Conservation (phyloP, 768 basidiomycete species). For the Suillus occidentalis region DNA sequence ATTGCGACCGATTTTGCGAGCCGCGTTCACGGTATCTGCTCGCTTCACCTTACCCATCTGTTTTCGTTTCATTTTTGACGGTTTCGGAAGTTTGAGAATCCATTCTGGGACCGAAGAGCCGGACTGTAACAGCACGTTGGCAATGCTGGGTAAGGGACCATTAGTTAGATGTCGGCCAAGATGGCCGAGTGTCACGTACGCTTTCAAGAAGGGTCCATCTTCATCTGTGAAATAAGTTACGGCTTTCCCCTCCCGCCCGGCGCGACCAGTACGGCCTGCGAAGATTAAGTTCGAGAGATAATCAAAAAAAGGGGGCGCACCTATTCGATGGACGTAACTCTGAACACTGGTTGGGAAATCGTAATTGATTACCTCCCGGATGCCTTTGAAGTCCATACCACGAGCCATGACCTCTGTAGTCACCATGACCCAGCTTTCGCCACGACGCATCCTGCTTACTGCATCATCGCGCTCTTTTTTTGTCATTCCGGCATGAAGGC, state of each 20-base stretch:
- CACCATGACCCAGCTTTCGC: slow-evolving; percentile 93
- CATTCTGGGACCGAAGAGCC: slow-evolving; percentile 91
- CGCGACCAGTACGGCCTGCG: slow-evolving; percentile 89
- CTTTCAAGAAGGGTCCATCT: slow-evolving; percentile 89
- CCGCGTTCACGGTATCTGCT: slow-evolving; percentile 70
- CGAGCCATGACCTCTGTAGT: slow-evolving; percentile 97
- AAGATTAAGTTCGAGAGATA: slow-evolving; percentile 8
- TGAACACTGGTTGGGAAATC: slow-evolving; percentile 96
- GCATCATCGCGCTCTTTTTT: slow-evolving; percentile 87
- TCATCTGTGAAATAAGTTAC: slow-evolving; percentile 95
- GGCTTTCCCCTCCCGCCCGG: slow-evolving; percentile 88
- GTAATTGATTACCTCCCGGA: slow-evolving; percentile 92
- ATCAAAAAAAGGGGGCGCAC: slow-evolving; percentile 36
- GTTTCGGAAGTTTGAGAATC: slow-evolving; percentile 93
- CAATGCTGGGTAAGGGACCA: slow-evolving; percentile 57
- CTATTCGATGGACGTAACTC: slow-evolving; percentile 95
- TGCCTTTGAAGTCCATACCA: slow-evolving; percentile 97
- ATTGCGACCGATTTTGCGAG: slow-evolving; percentile 63
- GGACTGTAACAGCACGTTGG: slow-evolving; percentile 92
- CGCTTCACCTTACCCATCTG: slow-evolving; percentile 85
- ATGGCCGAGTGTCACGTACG: slow-evolving; percentile 46
- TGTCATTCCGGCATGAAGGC: slow-evolving; percentile 87
- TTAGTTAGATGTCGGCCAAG: slow-evolving; percentile 12
- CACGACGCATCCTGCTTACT: slow-evolving; percentile 80
- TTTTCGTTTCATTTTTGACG: slow-evolving; percentile 83